Conservation (phyloP, 106 monocot species). For the Chionographis japonica region DNA sequence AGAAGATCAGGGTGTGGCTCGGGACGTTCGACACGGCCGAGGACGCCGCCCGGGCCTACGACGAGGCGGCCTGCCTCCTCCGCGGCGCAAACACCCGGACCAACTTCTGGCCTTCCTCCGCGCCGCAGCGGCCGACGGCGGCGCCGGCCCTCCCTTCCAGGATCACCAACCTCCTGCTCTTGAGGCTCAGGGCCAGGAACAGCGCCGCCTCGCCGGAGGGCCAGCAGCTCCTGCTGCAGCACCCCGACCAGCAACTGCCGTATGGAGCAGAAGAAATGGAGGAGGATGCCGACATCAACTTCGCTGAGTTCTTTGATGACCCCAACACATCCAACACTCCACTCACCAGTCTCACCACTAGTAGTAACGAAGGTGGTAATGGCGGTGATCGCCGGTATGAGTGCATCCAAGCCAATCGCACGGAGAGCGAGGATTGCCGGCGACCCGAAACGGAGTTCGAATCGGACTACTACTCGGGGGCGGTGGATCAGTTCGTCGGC, state of each 20-base stretch:
- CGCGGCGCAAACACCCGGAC: constrained; percentile 21
- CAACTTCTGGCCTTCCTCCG: constrained; percentile 20
- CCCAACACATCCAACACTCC: background rate
- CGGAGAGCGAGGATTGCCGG: background rate
- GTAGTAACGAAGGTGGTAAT: background rate
- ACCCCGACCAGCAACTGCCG: background rate
- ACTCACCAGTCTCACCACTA: background rate
- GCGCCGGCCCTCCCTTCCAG: constrained; percentile 15
- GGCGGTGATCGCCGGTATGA: background rate
- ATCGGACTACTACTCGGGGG: background rate
- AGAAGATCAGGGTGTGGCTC: constrained; percentile 35
- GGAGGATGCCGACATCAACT: constrained; percentile 1
- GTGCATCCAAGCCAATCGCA: background rate
- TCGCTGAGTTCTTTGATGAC: constrained; percentile 7
- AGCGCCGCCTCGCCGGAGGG: background rate
- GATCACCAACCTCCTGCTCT: constrained; percentile 22
- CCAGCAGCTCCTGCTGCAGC: background rate
- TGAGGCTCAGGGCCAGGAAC: constrained; percentile 22
- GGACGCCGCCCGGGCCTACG: constrained; percentile 18
- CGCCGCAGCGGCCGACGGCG: background rate
- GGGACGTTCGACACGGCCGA: constrained; percentile 51
- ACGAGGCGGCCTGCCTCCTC: constrained; percentile 27
- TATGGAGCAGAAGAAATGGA: background rate
- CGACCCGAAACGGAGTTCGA: background rate
- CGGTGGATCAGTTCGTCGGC: background rate